Conservation (phyloP, 2,329 filamentous ascomycete species). For the Tolypocladium inflatum region DNA sequence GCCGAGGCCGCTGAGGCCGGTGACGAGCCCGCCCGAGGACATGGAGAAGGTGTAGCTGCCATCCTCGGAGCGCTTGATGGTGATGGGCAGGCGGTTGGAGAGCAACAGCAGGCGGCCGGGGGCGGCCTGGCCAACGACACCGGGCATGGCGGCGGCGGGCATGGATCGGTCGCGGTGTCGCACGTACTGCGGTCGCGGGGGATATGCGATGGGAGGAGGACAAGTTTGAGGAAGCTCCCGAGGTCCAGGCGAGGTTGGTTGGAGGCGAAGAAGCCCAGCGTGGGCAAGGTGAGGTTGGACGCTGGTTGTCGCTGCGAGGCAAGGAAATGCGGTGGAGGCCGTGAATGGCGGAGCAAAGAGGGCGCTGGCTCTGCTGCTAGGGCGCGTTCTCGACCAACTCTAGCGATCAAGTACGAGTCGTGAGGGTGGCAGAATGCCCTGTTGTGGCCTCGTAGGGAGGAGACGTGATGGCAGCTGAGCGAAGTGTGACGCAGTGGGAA, state of each 20-base stretch:
- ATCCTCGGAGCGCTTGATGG: conserved; percentile 88
- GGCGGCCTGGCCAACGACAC: conserved; percentile 21
- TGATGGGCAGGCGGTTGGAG: conserved; percentile 92
- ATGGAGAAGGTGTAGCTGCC: conserved; percentile 90
- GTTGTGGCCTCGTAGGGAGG: background rate
- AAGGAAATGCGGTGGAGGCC: background rate
- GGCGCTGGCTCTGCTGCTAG: background rate
- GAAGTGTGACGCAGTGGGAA: background rate
- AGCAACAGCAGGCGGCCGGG: conserved; percentile 64
- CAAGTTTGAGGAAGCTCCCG: background rate
- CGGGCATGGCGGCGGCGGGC: conserved; percentile 17
- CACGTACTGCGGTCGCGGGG: background rate
- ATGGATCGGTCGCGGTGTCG: background rate
- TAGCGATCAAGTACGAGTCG: background rate
- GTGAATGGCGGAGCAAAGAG: background rate
- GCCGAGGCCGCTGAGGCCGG: conserved; percentile 79
- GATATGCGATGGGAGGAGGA: background rate
- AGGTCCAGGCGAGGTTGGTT: background rate
- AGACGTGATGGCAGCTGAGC: background rate
- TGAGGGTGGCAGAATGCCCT: background rate
- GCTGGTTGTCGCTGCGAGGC: background rate
- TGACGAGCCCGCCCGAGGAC: conserved; percentile 94
- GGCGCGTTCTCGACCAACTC: background rate
- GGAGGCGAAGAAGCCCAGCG: background rate
- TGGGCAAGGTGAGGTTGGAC: background rate